phyloP scores from a whole-genome alignment of 371 early-diverging fungal genomes.

The Rhizopus arrhizus region DNA sequence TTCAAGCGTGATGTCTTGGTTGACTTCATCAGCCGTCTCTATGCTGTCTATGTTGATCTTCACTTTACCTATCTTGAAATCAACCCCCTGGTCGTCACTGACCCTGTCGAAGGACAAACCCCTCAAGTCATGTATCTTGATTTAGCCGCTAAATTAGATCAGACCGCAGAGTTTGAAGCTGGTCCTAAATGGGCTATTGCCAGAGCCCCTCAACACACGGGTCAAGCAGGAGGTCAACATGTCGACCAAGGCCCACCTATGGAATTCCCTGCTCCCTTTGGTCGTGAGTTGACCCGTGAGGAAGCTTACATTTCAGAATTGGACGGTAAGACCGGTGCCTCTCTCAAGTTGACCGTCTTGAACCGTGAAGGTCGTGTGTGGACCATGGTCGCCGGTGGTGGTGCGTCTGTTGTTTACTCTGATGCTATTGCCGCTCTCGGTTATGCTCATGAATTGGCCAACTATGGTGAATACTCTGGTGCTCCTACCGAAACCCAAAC shows the following conservation, averaged over 20 bases:
- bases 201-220: slow-evolving; percentile 66
- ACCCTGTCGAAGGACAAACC: slow-evolving; percentile 56
- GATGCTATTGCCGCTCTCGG: slow-evolving; percentile 98
- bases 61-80: slow-evolving; percentile 98
- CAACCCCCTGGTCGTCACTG: slow-evolving; percentile 95
- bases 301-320: slow-evolving; percentile 97
- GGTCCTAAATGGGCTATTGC: slow-evolving; percentile 90
- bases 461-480: slow-evolving; percentile 99
- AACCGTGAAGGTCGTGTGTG: slow-evolving; percentile 95
- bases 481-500: slow-evolving; percentile 98
- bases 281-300: slow-evolving; percentile 92
- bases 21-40: slow-evolving; percentile 89
- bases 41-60: slow-evolving; percentile 92
- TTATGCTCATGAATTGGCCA: slow-evolving; percentile 91
- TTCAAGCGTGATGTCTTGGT: slow-evolving; percentile 85
- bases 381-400: slow-evolving; percentile 99
- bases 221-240: slow-evolving; percentile 48
- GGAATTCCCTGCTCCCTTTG: slow-evolving; percentile 98
- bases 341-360: slow-evolving; percentile 94
- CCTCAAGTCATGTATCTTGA: slow-evolving; percentile 90
- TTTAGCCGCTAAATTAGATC: slow-evolving; percentile 97
- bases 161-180: slow-evolving; percentile 96
- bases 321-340: slow-evolving; percentile 97
- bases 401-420: slow-evolving; percentile 95
- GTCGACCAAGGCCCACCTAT: slow-evolving; percentile 85